Evolutionary conservation across 371 early-diverging fungal species (phyloP).

Genomic region (Mucor racemosus): DNA sequence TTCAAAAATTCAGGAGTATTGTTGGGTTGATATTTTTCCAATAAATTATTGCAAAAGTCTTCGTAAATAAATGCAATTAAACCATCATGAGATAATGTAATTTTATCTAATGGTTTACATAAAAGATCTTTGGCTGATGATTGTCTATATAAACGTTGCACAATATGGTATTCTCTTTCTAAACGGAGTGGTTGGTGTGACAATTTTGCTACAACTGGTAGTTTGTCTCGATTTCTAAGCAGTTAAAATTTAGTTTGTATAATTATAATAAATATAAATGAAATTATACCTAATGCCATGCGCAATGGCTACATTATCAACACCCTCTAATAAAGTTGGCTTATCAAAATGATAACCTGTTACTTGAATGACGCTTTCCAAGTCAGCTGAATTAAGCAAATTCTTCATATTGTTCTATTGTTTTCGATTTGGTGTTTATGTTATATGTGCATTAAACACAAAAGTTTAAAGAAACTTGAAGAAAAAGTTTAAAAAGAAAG

Average conservation of each 20-base stretch:
- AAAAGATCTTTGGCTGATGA: conserved; percentile 34
- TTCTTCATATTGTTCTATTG: not conserved
- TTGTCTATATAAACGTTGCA: conserved; percentile 42
- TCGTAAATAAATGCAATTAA: conserved; percentile 47
- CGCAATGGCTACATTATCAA: conserved; percentile 43
- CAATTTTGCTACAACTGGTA: conserved; percentile 50
- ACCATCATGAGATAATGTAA: conserved; percentile 28
- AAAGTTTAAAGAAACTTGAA: too few species aligned
- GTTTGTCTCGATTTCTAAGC: conserved; percentile 38
- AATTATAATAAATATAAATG: not conserved
- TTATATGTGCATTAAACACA: not conserved
- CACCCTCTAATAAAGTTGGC: conserved; percentile 34
- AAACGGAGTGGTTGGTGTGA: conserved; percentile 48
- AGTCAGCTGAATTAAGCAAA: conserved; percentile 7
- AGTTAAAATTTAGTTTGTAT: not conserved
- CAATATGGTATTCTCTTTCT: conserved; percentile 54
- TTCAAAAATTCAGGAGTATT: conserved; percentile 20
- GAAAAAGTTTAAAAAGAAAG: not conserved
- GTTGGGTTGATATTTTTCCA: conserved; percentile 36
- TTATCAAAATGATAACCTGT: conserved; percentile 41
- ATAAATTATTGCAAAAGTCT: conserved; percentile 37
- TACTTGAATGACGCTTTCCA: conserved; percentile 7
- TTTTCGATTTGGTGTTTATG: not conserved
- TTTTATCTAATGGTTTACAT: conserved; percentile 48
- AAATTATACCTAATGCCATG: conserved; percentile 41